Percentiles rank a stretch among this genome's conserved stretches.
These are phyloP conservation scores for Boechera stricta DNA, from an alignment of 345 rosid species.

Conservation along the genomic window DNA sequence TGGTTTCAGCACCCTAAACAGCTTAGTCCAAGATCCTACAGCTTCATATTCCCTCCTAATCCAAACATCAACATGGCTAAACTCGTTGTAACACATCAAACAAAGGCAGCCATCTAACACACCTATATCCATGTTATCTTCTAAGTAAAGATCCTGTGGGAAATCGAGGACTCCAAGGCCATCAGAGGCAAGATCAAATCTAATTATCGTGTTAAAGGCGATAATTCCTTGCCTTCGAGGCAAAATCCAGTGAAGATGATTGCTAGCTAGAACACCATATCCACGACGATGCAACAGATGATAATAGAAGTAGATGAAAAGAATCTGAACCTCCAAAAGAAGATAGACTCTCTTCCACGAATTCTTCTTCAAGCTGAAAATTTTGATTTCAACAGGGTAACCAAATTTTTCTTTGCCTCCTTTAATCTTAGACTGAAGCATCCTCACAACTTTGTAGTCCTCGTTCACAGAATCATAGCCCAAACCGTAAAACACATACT, in stretches of 20 bases:
- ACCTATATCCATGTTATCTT: constrained; percentile 39
- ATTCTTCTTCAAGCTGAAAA: constrained; percentile 44
- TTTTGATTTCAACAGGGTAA: constrained; percentile 42
- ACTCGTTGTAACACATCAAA: constrained; percentile 33
- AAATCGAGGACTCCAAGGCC: constrained; percentile 36
- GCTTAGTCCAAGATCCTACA: constrained; percentile 52
- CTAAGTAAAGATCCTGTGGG: constrained; percentile 20
- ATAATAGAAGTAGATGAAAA: constrained; percentile 11
- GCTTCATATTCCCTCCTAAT: constrained; percentile 50
- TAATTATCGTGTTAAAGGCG: constrained; percentile 34
- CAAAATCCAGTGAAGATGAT: constrained; percentile 58
- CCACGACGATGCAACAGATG: constrained; percentile 27
- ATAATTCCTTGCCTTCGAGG: constrained; percentile 18
- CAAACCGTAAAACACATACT: constrained; percentile 47
- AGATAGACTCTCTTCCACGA: constrained; percentile 47
- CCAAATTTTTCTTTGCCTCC: not conserved
- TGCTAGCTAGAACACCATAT: constrained; percentile 48
- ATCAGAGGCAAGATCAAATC: constrained; percentile 52
- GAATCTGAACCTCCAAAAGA: not conserved
- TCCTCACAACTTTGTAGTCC: constrained; percentile 56
- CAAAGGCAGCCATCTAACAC: constrained; percentile 52
- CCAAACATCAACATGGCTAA: constrained; percentile 54
- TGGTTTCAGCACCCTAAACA: constrained; percentile 36
- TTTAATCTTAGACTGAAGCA: constrained; percentile 42
- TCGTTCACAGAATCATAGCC: constrained; percentile 52